Evolutionary conservation across 2,329 filamentous ascomycete species (phyloP).

Genomic region (Cladosporium velox): DNA sequence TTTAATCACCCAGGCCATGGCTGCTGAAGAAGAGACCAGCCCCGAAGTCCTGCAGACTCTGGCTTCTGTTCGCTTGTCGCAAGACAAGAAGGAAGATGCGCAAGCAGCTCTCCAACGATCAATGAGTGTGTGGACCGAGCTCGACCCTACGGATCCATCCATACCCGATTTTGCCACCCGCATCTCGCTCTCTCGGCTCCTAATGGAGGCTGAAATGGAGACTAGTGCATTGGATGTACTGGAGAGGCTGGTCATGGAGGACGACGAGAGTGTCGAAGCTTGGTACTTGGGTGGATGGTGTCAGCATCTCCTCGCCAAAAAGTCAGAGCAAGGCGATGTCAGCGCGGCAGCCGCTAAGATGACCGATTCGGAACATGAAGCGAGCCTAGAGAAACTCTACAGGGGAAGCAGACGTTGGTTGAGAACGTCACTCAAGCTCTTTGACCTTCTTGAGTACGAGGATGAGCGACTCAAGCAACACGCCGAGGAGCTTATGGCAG

Average conservation of each 20-base stretch:
- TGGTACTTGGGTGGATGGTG: slow-evolving; percentile 98
- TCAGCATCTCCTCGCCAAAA: slow-evolving; percentile 75
- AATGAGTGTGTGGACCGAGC: slow-evolving; percentile 77
- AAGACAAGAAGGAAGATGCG: slow-evolving; percentile 77
- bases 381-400: slow-evolving; percentile 60
- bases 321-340: slow-evolving; percentile 51
- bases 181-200: slow-evolving; percentile 77
- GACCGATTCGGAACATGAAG: slow-evolving; percentile 49
- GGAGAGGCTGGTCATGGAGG: slow-evolving; percentile 79
- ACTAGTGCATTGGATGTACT: slow-evolving; percentile 81
- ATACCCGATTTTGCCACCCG: slow-evolving; percentile 85
- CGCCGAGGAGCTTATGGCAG: slow-evolving; percentile 67
- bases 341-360: slow-evolving; percentile 30
- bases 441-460: slow-evolving; percentile 76
- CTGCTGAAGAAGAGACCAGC: slow-evolving; percentile 72
- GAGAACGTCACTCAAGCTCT: slow-evolving; percentile 77
- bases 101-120: slow-evolving; percentile 75
- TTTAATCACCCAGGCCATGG: slow-evolving; percentile 84
- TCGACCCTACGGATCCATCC: slow-evolving; percentile 68
- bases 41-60: slow-evolving; percentile 94
- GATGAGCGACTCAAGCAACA: slow-evolving; percentile 77
- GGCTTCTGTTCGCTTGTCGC: slow-evolving; percentile 90
- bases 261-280: slow-evolving; percentile 91
- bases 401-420: slow-evolving; percentile 81
- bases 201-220: slow-evolving; percentile 90